Evolutionary conservation across 208 protist genomes (phyloP), one percentile per base, ranked within the genome.

Genomic region (Leishmania mexicana): DNA sequence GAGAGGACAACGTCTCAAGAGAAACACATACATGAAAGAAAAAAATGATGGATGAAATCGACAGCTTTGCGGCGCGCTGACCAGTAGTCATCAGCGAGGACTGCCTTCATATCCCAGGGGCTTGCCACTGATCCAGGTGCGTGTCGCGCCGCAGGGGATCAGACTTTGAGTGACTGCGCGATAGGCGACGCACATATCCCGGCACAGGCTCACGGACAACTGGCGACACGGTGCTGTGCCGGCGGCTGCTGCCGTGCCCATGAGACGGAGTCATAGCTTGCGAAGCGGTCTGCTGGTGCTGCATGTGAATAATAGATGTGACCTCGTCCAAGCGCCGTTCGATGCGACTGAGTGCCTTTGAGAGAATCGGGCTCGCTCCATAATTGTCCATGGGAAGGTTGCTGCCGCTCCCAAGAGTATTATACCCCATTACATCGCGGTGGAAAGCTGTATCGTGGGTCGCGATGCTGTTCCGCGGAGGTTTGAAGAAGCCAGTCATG

Each of bases 311-410:
- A 51, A 95, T 87, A n/a, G 90, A 91, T 7, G 91, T 94, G 11
- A 95, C 85, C 76, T 95, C 88, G 53, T 93, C 92, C 17, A 96
- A 83, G 31, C 90, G 88, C 49, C 86, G 78, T 70, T 92, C 93
- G 54, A 96, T 96, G 71, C 89, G 91, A 49, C 87, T 85, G 19
- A 96, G 78, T 31, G 86, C 87, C 64, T 89, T 90, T 17, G 85
- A 86, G 24, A 94, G 65, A 53, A 94, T 80, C 38, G 89, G 90
- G 72, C 82, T 89, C 19, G 82, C 74, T 15, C 80, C 68, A 60
- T 65, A 82, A 40, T 70, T 87, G 31, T 88, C 84, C 10, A 78
- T 77, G 19, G 58, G 24, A 70, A 81, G 42, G 38, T 64, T 42
- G 21, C 58, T 47, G 71, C 82, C 71, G 11, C 76, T 53, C 6